Conservation (phyloP, 2,329 filamentous ascomycete genomes). For the Tolypocladium endophyticum region DNA sequence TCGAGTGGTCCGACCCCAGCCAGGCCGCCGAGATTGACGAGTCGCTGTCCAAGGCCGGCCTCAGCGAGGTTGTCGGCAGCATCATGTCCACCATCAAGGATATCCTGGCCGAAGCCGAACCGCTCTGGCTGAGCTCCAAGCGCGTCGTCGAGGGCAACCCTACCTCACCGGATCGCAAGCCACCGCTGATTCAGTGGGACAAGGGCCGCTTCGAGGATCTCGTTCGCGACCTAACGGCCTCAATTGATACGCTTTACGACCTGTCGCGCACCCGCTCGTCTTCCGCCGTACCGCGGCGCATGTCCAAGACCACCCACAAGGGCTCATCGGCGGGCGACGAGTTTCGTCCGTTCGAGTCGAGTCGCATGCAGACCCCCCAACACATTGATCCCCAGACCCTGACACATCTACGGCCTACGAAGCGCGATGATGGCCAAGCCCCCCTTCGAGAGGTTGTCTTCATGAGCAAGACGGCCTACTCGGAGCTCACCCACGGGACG, state of each 20-base stretch:
- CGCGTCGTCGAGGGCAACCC: slow-evolving; percentile 27
- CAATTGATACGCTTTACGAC: slow-evolving; percentile 72
- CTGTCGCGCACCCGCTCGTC: slow-evolving; percentile 56
- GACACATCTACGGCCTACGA: slow-evolving; percentile 33
- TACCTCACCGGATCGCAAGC: slow-evolving; percentile 41
- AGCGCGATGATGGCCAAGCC: slow-evolving; percentile 20
- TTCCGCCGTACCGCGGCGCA: slow-evolving; percentile 20
- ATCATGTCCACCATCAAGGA: slow-evolving; percentile 75
- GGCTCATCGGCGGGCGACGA: slow-evolving; percentile 30
- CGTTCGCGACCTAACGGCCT: slow-evolving; percentile 62
- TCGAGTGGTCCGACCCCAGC: slow-evolving; percentile 68
- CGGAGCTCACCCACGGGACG: slow-evolving; percentile 32
- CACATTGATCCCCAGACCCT: slow-evolving; percentile 46
- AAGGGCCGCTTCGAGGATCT: slow-evolving; percentile 66
- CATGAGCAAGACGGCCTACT: slow-evolving; percentile 40
- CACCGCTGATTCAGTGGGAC: slow-evolving; percentile 52
- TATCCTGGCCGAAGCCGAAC: slow-evolving; percentile 65
- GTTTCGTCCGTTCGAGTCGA: slow-evolving; percentile 43
- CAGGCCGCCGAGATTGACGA: slow-evolving; percentile 62
- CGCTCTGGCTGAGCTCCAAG: slow-evolving; percentile 55
- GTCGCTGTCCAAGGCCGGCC: slow-evolving; percentile 58
- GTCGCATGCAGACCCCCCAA: slow-evolving; percentile 50
- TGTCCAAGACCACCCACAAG: slow-evolving; percentile 23
- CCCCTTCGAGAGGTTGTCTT: slow-evolving; percentile 34
- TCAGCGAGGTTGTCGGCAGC: slow-evolving; percentile 67